Percentiles rank a stretch among this genome's conserved stretches.
Conservation (phyloP, 2,329 filamentous ascomycete species). For the Capronia coronata region DNA sequence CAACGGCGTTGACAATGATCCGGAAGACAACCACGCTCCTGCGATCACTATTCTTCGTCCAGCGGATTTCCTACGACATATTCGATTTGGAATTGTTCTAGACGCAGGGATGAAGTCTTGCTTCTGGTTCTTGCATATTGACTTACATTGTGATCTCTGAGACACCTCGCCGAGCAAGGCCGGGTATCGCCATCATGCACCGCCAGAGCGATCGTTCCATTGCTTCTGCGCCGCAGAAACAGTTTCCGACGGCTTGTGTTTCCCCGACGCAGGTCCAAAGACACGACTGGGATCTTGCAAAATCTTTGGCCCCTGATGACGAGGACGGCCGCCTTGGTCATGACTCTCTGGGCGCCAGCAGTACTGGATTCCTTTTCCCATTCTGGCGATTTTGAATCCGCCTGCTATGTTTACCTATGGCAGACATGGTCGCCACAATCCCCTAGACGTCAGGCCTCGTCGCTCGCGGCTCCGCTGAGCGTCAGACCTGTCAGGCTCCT, state of each 20-base stretch:
- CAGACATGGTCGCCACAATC: neutral
- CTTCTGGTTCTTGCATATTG: neutral
- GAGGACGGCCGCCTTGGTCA: slow-evolving; percentile 7
- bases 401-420: neutral
- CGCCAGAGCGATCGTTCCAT: slow-evolving; percentile 10
- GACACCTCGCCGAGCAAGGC: slow-evolving; percentile 3
- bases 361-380: slow-evolving; percentile 20
- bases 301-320: slow-evolving; percentile 12
- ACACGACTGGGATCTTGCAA: slow-evolving; percentile 4
- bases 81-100: slow-evolving; percentile 19
- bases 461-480: slow-evolving; percentile 8
- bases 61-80: neutral
- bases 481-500: slow-evolving; percentile 5
- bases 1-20: slow-evolving; percentile 1
- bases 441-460: slow-evolving; percentile 7
- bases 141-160: slow-evolving; percentile 2
- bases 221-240: slow-evolving; percentile 10
- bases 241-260: slow-evolving; percentile 15
- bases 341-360: slow-evolving; percentile 10
- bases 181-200: slow-evolving; percentile 8
- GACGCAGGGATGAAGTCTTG: slow-evolving; percentile 9
- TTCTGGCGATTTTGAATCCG: slow-evolving; percentile 20
- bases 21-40: neutral
- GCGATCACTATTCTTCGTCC: slow-evolving; percentile 1
- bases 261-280: slow-evolving; percentile 24